phyloP scores from a whole-genome alignment of 768 basidiomycete species.

The Crepidotus variabilis region DNA sequence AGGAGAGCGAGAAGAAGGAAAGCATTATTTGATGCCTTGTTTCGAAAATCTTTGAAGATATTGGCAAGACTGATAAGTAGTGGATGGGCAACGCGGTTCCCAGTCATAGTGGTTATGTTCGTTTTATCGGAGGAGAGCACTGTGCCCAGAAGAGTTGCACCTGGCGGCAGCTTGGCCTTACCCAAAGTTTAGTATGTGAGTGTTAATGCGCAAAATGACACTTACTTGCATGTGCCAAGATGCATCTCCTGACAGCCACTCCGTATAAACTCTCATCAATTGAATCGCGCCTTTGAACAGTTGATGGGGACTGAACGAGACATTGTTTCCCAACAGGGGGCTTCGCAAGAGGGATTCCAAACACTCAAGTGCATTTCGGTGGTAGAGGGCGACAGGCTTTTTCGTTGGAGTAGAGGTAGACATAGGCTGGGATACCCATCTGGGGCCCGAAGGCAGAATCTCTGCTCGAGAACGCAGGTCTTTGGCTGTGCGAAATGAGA shows the following conservation, averaged over 20 bases:
- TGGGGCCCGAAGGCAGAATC: conserved; percentile 9
- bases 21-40: conserved; percentile 24
- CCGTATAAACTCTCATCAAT: conserved; percentile 8
- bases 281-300: conserved; percentile 8
- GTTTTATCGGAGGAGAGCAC: conserved; percentile 28
- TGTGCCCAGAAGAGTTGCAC: conserved; percentile 21
- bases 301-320: conserved; percentile 12
- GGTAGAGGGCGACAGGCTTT: conserved; percentile 17
- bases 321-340: conserved; percentile 17
- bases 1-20: conserved; percentile 24
- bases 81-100: conserved; percentile 24
- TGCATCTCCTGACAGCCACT: conserved; percentile 12
- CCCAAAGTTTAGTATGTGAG: neutral
- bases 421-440: conserved; percentile 13
- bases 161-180: conserved; percentile 15
- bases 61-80: conserved; percentile 26
- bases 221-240: conserved; percentile 15
- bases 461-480: conserved; percentile 18
- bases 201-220: neutral
- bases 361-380: conserved; percentile 21
- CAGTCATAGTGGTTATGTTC: conserved; percentile 22
- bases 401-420: conserved; percentile 16
- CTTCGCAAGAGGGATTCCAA: conserved; percentile 19
- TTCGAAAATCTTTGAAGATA: conserved; percentile 20
- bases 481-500: conserved; percentile 20